phyloP scores from a whole-genome alignment of 352 stramenopile genomes.

The Phytopythium chamaehyphon region DNA sequence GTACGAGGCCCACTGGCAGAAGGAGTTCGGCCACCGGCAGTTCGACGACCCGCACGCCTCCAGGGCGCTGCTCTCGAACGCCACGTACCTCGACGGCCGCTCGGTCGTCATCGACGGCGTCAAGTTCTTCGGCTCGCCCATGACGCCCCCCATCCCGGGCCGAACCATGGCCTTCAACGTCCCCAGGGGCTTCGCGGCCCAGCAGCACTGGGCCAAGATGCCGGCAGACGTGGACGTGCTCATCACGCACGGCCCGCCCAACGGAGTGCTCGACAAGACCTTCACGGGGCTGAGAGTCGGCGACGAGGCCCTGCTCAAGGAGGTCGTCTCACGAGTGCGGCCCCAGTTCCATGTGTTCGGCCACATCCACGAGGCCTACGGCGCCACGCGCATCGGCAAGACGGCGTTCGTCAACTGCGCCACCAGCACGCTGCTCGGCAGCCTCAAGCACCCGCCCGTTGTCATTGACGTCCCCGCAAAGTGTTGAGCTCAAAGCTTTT shows the following conservation, averaged over 20 bases:
- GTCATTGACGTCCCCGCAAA: constrained; percentile 75
- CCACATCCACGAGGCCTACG: constrained; percentile 91
- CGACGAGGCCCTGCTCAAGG: constrained; percentile 74
- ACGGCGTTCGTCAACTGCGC: constrained; percentile 90
- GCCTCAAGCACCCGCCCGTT: constrained; percentile 56
- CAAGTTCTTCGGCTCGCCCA: constrained; percentile 77
- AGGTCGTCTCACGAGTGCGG: constrained; percentile 74
- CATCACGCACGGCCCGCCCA: constrained; percentile 86
- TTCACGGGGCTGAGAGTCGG: constrained; percentile 62
- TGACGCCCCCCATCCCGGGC: constrained; percentile 67
- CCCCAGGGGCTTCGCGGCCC: constrained; percentile 45
- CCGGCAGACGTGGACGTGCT: constrained; percentile 81
- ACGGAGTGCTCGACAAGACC: constrained; percentile 80
- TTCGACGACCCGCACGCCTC: constrained; percentile 62
- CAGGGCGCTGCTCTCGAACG: constrained; percentile 57
- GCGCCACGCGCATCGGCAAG: constrained; percentile 58
- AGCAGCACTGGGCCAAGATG: constrained; percentile 71
- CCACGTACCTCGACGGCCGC: constrained; percentile 73
- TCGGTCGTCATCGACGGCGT: constrained; percentile 63
- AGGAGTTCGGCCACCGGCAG: constrained; percentile 41
- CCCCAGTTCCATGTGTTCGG: constrained; percentile 89
- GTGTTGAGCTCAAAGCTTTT: constrained; percentile 20
- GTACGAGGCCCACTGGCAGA: constrained; percentile 66
- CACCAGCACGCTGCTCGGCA: constrained; percentile 61
- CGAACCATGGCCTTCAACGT: constrained; percentile 74